Base-by-base conservation (phyloP, 768 basidiomycete species). In the Collybia sordida region DNA sequence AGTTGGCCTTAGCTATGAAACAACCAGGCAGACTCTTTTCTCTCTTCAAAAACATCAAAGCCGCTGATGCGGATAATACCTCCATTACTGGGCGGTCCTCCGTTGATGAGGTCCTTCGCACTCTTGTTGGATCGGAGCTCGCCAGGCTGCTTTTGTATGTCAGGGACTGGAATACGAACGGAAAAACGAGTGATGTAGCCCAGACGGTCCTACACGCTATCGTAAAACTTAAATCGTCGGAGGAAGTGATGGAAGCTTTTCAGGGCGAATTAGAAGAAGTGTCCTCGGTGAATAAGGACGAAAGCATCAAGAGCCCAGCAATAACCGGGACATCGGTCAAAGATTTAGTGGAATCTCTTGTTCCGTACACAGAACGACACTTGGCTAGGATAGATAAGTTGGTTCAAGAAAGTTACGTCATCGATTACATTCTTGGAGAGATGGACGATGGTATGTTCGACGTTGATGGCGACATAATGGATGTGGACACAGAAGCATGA, bases 351-450 rank as follows among this genome's bases (percentile, higher is more conserved):
- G 91, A 94, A 40, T 88, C 84, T 3, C 71, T 98, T 47, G 82
- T 98, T 44, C 94, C 97, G 9, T 99, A 98, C 64, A 95, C 95
- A 7, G 93, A 96, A 64, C 80, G 97, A 45, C 97, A 99, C 71
- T 80, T 95, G 37, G 71, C 85, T 31, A 75, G 95, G 57, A 80
- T 94, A 65, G 92, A 95, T 51, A 81, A 84, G 62, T 70, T 97
- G 48, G 81, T 97, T 25, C 92, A 97, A 71, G 97, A 98, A 61
- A 97, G 93, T 64, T 98, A 93, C 61, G 85, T 97, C 54, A 82
- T 99, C 48, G 97, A 99, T 64, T 95, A 90, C 55, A 74, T 93
- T 49, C 71, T 93, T 24, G 81, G 80, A 14, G 90, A 93, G 73
- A 93, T 93, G 91, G 91, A 92, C 60, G 86, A 80, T 54, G 88